Evolutionary conservation across 805 yeast genomes (phyloP), one percentile per base, ranked within the genome.

Genomic region (Pichia eremophila): DNA sequence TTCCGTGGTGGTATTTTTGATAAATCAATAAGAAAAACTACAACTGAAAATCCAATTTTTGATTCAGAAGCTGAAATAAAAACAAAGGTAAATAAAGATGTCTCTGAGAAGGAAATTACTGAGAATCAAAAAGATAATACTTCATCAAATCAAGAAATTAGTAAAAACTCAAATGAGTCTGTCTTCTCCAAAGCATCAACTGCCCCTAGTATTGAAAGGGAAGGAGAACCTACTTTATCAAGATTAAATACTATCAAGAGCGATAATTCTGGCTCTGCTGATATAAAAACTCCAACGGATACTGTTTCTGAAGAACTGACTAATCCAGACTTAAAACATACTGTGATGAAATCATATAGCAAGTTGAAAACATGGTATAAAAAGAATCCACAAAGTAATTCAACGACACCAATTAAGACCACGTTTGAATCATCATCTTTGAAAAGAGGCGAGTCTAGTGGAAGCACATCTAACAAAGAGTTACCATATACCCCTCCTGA

Each of bases 1-100:
- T 93, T 80, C 62, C 75, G 96, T 53, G 99, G 96, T 44, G 99
- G 99, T 17, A 79, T 91, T 25, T 91, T 98, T 98, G 89, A 83
- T 53, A 70, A 71, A 22, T 47, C 64, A 0, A 57, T 41, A 1
- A 58, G 69, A 41, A 55, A 59, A 10, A 41, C 25, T 3, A 15
- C 14, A 4, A 5, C 34, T 5, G 19, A n/a, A 0, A 29, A 27
- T 27, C 19, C 28, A n/a, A 39, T 8, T n/a, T 17, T 27, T 5
- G 18, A 28, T 8, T 15, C 18, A 7, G n/a, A 39, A n/a, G 25
- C 25, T 22, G 25, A 22, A 22, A 22, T 22, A 22, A 22, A 22
- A 5, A 22, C 6, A 5, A 22, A 22, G 6, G 25, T 11, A 6
- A 29, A 28, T 41, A 32, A 11, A 8, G 15, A 5, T 8, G 25